Base-by-base conservation (phyloP, 805 yeast genomes). In the Metschnikowia kofuensis region DNA sequence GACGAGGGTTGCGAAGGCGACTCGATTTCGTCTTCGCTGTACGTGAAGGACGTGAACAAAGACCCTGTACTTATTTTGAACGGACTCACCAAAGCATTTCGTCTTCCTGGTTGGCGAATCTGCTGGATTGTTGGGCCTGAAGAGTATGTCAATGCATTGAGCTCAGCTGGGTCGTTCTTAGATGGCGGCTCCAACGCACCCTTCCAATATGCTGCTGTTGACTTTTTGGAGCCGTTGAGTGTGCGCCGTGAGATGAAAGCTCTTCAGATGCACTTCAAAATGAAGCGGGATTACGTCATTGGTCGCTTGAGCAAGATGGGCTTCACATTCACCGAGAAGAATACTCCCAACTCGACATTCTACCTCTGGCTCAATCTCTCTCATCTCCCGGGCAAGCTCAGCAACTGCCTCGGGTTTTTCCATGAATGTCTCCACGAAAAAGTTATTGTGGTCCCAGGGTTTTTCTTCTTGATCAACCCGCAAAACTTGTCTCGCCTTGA, bases 121-220 rank as follows among this genome's bases (percentile, higher is more conserved):
- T 80, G 84, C 55, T 80, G 85, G 85, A 71, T 80, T 46, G 67
- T 80, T 50, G 85, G 85, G 1, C 85, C 85, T 14, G 83, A 79
- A 56, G 80, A 77, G 44, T 80, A 80, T 58, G 77, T 80, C 53
- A 68, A 67, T 45, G 79, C 83, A 3, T 69, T 80, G 51, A 69
- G 79, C 44, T 76, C 82, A 27, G 83, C 84, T 5, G 85, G 85
- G 2, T 80, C 84, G 1, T 80, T 68, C 51, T 64, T 80, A 50
- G 85, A 80, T 52, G 85, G 85, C 41, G 85, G 85, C 30, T 70
- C 82, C 16, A 80, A 80, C 57, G 78, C 79, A 29, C 84, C 85
- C 1, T 79, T 80, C 70, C 85, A 80, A 55, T 77, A 75, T 54
- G 83, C 82, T 31, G 84, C 85, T 1, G 67, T 79, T 26, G 77